Percentiles rank a stretch among this genome's conserved stretches.
These are phyloP conservation scores for Thraustochytrium sp. DNA, from an alignment of 352 stramenopile genomes.

Conservation along the genomic window DNA sequence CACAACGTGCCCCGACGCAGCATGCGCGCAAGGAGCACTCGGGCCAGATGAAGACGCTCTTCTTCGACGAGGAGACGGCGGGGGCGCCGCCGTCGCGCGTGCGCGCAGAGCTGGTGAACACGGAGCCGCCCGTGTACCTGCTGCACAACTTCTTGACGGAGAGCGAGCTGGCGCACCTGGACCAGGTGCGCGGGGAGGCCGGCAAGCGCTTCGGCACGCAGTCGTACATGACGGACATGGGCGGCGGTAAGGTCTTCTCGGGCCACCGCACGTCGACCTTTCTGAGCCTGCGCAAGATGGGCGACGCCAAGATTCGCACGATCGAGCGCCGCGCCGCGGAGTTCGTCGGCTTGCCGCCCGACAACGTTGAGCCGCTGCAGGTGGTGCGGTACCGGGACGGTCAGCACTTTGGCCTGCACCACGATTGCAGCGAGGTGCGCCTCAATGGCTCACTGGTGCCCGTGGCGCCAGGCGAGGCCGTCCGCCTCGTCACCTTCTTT, in stretches of 20 bases:
- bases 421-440: not conserved
- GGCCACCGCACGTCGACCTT: not conserved
- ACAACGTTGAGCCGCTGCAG: not conserved
- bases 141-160: constrained; percentile 7
- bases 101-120: not conserved
- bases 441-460: not conserved
- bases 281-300: constrained; percentile 6
- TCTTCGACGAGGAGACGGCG: not conserved
- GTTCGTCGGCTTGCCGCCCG: not conserved
- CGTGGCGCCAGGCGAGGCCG: not conserved
- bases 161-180: not conserved
- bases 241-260: not conserved
- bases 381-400: not conserved
- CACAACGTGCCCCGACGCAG: not conserved
- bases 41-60: constrained; percentile 6
- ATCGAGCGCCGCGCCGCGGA: not conserved
- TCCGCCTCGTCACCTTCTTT: not conserved
- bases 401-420: constrained; percentile 5
- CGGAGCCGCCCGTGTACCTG: not conserved
- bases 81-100: not conserved
- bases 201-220: not conserved
- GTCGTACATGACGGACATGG: constrained; percentile 9
- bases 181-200: not conserved
- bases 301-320: not conserved
- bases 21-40: not conserved